These are phyloP conservation scores for Stygiomarasmius scandens DNA, from an alignment of 1,284 basidiomycete species.

Conservation along the genomic window DNA sequence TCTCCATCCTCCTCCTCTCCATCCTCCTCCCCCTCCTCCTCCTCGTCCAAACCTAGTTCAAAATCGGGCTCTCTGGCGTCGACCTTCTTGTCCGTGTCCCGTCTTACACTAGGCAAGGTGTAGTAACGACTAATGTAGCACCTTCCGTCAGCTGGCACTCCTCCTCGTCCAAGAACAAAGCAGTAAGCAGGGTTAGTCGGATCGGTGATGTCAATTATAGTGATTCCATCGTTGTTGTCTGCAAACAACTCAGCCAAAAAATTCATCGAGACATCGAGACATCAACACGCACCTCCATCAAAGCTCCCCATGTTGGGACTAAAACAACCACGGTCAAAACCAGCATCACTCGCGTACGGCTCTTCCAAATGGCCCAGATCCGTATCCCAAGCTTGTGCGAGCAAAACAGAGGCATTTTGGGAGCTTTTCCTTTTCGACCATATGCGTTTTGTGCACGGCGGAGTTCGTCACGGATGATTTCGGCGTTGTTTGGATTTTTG, in stretches of 20 bases:
- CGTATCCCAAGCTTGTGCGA: not conserved
- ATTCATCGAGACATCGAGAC: not conserved
- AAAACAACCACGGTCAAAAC: not conserved
- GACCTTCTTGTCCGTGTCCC: not conserved
- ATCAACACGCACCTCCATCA: slow-evolving; percentile 27
- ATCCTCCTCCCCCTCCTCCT: slow-evolving; percentile 4
- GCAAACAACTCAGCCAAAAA: not conserved
- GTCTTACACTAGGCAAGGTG: slow-evolving; percentile 9
- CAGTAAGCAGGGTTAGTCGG: slow-evolving; percentile 36
- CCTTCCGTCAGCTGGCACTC: slow-evolving; percentile 20
- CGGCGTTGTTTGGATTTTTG: slow-evolving; percentile 36
- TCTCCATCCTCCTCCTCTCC: not conserved
- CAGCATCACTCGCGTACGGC: not conserved
- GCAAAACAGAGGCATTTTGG: not conserved
- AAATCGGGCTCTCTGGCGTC: no score
- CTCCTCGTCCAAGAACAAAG: slow-evolving; percentile 22
- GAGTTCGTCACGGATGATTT: slow-evolving; percentile 38
- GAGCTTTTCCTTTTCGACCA: not conserved
- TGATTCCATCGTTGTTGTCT: slow-evolving; percentile 46
- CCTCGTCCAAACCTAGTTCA: no score
- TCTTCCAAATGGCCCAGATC: not conserved
- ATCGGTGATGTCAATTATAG: slow-evolving; percentile 43
- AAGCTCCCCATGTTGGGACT: not conserved
- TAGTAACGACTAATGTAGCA: slow-evolving; percentile 34
- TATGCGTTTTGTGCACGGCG: not conserved